Evolutionary conservation across 1,284 basidiomycete genomes (phyloP), one percentile per base, ranked within the genome.

Genomic region (Cryptococcus sp.): DNA sequence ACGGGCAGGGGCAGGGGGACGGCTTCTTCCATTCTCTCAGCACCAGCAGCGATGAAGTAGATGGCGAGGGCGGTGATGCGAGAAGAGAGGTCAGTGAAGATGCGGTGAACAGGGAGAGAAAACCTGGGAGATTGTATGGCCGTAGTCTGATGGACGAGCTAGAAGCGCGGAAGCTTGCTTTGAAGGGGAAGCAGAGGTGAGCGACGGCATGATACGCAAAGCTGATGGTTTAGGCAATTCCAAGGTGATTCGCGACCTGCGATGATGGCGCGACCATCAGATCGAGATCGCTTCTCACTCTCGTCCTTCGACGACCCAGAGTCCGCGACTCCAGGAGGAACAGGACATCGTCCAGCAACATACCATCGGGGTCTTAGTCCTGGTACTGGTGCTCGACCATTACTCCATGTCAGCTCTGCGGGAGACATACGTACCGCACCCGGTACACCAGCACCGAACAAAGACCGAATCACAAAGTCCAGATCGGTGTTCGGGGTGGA

Each of bases 121-220:
- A 65, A 48, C 69, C 73, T 0, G 72, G 73, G 13, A 73, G 70
- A 55, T 66, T 77, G 25, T 77, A 72, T 53, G 77, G 69, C 2
- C 70, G 63, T 22, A 77, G 75, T 58, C 58, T 79, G 57, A 78
- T 79, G 61, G 78, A 79, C 61, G 72, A 77, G 57, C 64, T 79
- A 15, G 76, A 79, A 60, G 68, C 71, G 41, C 64, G 76, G 23
- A 78, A 79, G 57, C 47, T 55, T 15, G 71, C 65, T 22, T 58
- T 73, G 62, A 70, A 67, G 56, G 66, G 64, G 47, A 76, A 72
- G 60, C 66, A 74, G 60, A 64, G 74, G 73, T 72, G 48, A 57
- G 67, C 53, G 5, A 35, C 8, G 2, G 2, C n/a, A 8, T 15
- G 5, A 22, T 8, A 11, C 6, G 11, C 7, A 45, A n/a, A 22